A percentile compares a stretch with the other conserved stretches of the same genome.
Evolutionary conservation across 2,329 filamentous ascomycete species (phyloP).

Genomic region (Clarireedia paspali): DNA sequence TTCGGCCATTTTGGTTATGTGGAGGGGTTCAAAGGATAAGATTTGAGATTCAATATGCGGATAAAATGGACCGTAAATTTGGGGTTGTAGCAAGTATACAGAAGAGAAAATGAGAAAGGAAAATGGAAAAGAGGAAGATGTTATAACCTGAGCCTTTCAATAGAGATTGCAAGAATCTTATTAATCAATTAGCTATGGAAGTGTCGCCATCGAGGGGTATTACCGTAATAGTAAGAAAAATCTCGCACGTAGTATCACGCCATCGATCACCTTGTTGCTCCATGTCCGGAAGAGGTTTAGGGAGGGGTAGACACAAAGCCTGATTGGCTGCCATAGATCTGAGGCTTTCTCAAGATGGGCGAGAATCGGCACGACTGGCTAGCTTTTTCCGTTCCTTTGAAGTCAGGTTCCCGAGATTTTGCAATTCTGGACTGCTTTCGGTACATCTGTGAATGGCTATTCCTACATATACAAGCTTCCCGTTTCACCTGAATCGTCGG

Average conservation of each 20-base stretch:
- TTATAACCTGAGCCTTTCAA: background rate
- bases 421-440: too few relatives aligned
- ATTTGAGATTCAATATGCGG: background rate
- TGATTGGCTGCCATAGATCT: background rate
- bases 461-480: too few relatives aligned
- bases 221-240: background rate
- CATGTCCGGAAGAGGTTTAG: slow-evolving; percentile 4
- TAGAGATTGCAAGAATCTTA: background rate
- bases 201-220: slow-evolving; percentile 1
- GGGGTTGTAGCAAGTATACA: background rate
- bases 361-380: too few relatives aligned
- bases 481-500: too few relatives aligned
- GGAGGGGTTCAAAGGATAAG: background rate
- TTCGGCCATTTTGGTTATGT: slow-evolving; percentile 14
- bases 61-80: background rate
- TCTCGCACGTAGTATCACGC: slow-evolving; percentile 7
- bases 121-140: background rate
- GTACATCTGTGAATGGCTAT: too few relatives aligned
- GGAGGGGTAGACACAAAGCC: background rate
- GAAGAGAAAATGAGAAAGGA: background rate
- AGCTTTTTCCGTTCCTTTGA: too few relatives aligned
- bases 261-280: background rate
- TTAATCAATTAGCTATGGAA: slow-evolving; percentile 2
- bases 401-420: too few relatives aligned
- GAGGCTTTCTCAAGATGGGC: background rate